These are phyloP conservation scores for Eudorina sp. DNA, from an alignment of 139 green algal species.

Conservation along the genomic window DNA sequence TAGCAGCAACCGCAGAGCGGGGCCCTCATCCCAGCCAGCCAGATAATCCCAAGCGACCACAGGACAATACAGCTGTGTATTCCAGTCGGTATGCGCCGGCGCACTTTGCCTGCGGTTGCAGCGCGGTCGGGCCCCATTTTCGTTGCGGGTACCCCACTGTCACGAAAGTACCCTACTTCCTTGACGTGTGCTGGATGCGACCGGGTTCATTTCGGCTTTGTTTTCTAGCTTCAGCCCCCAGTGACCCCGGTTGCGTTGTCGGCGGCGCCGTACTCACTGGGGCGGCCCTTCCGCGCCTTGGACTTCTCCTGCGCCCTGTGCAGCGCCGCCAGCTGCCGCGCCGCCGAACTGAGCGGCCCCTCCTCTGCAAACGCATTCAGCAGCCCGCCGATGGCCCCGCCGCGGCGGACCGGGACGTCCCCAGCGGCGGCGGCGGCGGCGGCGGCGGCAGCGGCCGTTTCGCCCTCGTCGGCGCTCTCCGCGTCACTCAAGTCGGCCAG, in stretches of 20 bases:
- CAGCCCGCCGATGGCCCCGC: background rate
- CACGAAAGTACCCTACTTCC: background rate
- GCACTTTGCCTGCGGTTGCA: background rate
- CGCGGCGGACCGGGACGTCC: background rate
- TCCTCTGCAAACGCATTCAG: background rate
- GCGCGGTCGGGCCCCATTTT: background rate
- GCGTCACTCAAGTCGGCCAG: too few relatives aligned
- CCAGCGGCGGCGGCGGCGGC: too few relatives aligned
- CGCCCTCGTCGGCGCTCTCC: too few relatives aligned
- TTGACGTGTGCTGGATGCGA: background rate
- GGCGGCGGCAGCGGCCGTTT: too few relatives aligned
- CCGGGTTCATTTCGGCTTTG: background rate
- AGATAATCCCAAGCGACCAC: too few relatives aligned
- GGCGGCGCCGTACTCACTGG: background rate
- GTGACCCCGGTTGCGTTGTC: background rate
- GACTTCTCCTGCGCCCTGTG: background rate
- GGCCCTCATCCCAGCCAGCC: background rate
- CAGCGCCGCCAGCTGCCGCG: slow-evolving; percentile 19
- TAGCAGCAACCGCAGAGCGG: background rate
- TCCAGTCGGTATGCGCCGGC: background rate
- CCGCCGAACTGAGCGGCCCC: background rate
- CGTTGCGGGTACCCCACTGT: background rate
- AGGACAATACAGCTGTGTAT: too few relatives aligned
- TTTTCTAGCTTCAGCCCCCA: background rate
- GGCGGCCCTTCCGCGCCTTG: background rate